Percentiles rank a stretch among this genome's conserved stretches.
Evolutionary conservation across 1,284 basidiomycete genomes (phyloP).

Genomic region (Tetrapyrgos nigripes): DNA sequence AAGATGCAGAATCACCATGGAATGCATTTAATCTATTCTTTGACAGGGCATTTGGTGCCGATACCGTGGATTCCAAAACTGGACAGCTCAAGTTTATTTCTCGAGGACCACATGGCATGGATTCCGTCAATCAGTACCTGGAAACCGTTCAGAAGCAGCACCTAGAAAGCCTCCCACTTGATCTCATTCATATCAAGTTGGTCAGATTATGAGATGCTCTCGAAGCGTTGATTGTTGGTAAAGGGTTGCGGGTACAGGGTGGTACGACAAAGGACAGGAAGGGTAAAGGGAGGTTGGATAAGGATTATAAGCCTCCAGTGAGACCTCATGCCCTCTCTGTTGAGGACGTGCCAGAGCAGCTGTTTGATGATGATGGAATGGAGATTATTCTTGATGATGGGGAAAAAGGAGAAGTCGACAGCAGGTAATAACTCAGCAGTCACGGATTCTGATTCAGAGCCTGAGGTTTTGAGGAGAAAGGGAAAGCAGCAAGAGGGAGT

Average conservation of each 20-base stretch:
- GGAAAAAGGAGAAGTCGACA: no score
- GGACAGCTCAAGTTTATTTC: not conserved
- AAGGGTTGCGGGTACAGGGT: not conserved
- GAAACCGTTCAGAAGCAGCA: not conserved
- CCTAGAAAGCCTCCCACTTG: not conserved
- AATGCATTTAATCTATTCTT: not conserved
- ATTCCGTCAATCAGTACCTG: not conserved
- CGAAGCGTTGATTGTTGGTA: not conserved
- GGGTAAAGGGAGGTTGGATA: not conserved
- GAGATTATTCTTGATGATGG: no score
- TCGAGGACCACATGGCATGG: not conserved
- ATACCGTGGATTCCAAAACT: not conserved
- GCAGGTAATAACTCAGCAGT: no score
- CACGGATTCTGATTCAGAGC: no score
- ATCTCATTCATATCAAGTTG: not conserved
- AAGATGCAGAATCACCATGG: not conserved
- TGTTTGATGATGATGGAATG: not conserved
- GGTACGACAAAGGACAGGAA: not conserved
- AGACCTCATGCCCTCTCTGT: not conserved
- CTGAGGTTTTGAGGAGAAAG: not conserved
- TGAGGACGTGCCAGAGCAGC: not conserved
- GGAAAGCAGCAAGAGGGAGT: not conserved
- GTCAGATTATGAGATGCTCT: not conserved
- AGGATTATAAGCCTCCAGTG: not conserved
- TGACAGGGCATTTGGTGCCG: not conserved